Evolutionary conservation across 306 rosid genomes (phyloP).

Genomic region (Quercus parvula): DNA sequence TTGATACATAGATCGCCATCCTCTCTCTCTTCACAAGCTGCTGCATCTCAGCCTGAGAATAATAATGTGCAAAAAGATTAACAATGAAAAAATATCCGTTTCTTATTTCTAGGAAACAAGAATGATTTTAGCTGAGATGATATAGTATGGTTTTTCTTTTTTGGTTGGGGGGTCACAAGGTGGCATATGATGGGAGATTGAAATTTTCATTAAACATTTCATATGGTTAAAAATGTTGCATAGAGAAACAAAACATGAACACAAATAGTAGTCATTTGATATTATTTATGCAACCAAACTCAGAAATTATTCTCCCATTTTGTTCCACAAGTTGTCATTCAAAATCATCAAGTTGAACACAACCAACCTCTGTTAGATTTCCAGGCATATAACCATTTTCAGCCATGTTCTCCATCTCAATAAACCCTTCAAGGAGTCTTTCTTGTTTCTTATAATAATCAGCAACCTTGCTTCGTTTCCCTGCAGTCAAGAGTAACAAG

Average conservation of each 20-base stretch:
- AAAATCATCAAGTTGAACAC: neutral
- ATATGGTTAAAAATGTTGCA: too few species aligned
- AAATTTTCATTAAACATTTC: too few species aligned
- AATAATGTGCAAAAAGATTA: neutral
- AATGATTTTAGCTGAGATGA: too few species aligned
- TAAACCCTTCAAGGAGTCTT: constrained; percentile 71
- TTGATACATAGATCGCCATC: constrained; percentile 52
- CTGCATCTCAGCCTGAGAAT: constrained; percentile 57
- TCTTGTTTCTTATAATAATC: constrained; percentile 76
- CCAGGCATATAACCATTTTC: constrained; percentile 36
- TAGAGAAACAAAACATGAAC: too few species aligned
- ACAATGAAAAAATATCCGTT: neutral
- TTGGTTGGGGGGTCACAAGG: too few species aligned
- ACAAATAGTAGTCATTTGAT: too few species aligned
- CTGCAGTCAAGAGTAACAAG: constrained; percentile 20
- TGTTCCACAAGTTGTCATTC: too few species aligned
- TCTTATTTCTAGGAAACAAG: too few species aligned
- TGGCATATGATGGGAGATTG: too few species aligned
- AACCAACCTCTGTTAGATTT: constrained; percentile 59
- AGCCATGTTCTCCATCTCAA: constrained; percentile 55
- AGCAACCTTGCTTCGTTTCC: constrained; percentile 52
- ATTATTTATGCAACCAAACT: too few species aligned
- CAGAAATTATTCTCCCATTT: too few species aligned
- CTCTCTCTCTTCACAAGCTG: constrained; percentile 63
- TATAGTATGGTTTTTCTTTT: too few species aligned